phyloP scores from a whole-genome alignment of 805 yeast species.

The Kodamaea kaohsiungensis region DNA sequence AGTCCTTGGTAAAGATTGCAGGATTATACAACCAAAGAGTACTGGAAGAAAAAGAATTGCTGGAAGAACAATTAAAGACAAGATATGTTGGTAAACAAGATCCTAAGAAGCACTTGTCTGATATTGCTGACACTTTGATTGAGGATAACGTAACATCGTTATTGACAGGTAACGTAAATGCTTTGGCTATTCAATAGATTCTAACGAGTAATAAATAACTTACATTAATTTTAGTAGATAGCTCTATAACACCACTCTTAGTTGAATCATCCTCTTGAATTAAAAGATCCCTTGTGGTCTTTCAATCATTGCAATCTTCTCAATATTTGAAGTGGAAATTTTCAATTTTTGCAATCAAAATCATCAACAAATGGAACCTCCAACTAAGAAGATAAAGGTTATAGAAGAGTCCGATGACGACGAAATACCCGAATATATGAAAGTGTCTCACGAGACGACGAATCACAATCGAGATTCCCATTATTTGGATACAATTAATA shows the following conservation, averaged over 20 bases:
- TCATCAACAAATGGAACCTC: constrained; percentile 3
- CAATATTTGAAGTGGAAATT: not conserved
- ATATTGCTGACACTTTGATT: constrained; percentile 79
- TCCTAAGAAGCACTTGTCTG: constrained; percentile 95
- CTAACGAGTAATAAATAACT: not conserved
- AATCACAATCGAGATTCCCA: constrained; percentile 12
- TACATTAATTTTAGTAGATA: not conserved
- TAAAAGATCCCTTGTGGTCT: too few relatives aligned
- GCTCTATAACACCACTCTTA: too few relatives aligned
- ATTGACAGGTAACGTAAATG: constrained; percentile 85
- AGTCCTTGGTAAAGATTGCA: constrained; percentile 85
- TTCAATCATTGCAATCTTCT: not conserved
- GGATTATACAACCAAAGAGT: constrained; percentile 87
- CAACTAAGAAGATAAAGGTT: constrained; percentile 1
- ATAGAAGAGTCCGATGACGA: not conserved
- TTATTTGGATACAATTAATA: constrained; percentile 45
- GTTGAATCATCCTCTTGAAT: too few relatives aligned
- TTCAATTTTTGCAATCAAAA: not conserved
- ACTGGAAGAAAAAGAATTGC: constrained; percentile 85
- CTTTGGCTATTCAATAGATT: constrained; percentile 76
- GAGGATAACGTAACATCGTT: constrained; percentile 90
- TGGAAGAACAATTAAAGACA: constrained; percentile 87
- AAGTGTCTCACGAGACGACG: not conserved
- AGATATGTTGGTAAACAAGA: constrained; percentile 98
- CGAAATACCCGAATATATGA: not conserved